phyloP scores from a whole-genome alignment of 2,329 filamentous ascomycete species.

The Cordyceps farinosa region DNA sequence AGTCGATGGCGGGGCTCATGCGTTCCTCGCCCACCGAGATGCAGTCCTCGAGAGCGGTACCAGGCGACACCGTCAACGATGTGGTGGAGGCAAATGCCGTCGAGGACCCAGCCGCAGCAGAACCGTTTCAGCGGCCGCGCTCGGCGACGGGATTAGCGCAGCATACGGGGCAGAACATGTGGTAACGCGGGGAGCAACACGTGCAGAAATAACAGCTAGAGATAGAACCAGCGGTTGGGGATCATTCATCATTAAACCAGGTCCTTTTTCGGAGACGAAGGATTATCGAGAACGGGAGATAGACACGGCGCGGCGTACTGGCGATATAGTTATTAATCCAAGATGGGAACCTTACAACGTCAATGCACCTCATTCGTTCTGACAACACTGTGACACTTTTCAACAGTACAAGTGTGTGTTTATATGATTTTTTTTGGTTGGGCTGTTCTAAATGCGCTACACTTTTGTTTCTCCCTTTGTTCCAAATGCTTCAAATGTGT shows the following conservation, averaged over 20 bases:
- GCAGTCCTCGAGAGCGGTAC: background rate
- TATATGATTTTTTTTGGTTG: conserved; percentile 13
- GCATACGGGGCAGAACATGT: conserved; percentile 1
- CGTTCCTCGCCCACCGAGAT: conserved; percentile 3
- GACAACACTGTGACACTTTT: background rate
- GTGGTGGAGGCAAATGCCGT: background rate
- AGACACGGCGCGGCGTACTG: background rate
- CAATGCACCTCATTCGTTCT: too few species aligned
- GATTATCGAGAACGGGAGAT: background rate
- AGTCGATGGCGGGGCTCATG: conserved; percentile 5
- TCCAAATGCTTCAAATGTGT: conserved; percentile 11
- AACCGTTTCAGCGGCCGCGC: conserved; percentile 4
- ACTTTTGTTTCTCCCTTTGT: conserved; percentile 4
- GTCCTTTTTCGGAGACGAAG: background rate
- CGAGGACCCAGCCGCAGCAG: background rate
- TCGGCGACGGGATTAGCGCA: conserved; percentile 5
- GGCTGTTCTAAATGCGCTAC: conserved; percentile 13
- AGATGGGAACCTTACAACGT: conserved; percentile 5
- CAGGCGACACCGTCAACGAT: background rate
- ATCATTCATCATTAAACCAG: background rate
- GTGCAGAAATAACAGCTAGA: conserved; percentile 22
- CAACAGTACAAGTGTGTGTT: conserved; percentile 15
- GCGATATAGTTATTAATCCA: background rate
- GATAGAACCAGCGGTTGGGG: conserved; percentile 17
- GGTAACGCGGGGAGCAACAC: background rate